These are phyloP conservation scores for Thermoascus crustaceus DNA, from an alignment of 2,329 filamentous ascomycete species.

Conservation along the genomic window DNA sequence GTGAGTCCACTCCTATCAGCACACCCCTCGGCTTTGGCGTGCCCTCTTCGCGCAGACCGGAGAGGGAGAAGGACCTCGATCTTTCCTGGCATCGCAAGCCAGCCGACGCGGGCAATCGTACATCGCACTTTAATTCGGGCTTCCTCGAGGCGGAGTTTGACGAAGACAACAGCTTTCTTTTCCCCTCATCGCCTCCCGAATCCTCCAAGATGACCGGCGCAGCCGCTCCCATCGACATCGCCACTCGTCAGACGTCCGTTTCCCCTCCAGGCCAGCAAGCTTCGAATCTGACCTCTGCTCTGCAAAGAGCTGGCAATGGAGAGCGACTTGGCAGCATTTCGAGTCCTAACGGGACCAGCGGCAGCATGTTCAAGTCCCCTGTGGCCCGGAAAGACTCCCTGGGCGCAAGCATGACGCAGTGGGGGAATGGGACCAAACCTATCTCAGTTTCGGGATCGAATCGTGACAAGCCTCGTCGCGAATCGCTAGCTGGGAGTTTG, in stretches of 20 bases:
- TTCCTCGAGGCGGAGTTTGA: conserved; percentile 24
- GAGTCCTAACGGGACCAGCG: conserved; percentile 33
- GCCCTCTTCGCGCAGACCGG: conserved; percentile 34
- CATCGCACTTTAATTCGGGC: conserved; percentile 26
- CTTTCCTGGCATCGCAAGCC: conserved; percentile 40
- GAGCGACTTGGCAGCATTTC: conserved; percentile 37
- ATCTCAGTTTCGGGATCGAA: conserved; percentile 49
- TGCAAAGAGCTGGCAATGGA: conserved; percentile 43
- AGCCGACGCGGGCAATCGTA: conserved; percentile 20
- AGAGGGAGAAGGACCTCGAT: conserved; percentile 35
- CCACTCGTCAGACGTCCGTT: conserved; percentile 49
- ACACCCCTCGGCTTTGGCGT: conserved; percentile 43
- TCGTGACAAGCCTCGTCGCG: conserved; percentile 45
- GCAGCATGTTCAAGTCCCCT: conserved; percentile 31
- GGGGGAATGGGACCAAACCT: conserved; percentile 50
- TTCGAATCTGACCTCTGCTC: conserved; percentile 55
- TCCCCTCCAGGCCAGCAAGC: conserved; percentile 53
- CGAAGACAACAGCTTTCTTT: conserved; percentile 31
- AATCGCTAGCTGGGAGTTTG: conserved; percentile 54
- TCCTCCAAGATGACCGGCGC: conserved; percentile 43
- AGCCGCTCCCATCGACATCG: conserved; percentile 53
- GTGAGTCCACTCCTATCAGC: conserved; percentile 40
- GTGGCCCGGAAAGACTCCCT: conserved; percentile 48
- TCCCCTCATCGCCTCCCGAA: conserved; percentile 26
- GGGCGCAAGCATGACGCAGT: conserved; percentile 43